These are phyloP conservation scores for Umbelopsis vinacea DNA, from an alignment of 192 early-diverging fungal genomes.

Conservation along the genomic window DNA sequence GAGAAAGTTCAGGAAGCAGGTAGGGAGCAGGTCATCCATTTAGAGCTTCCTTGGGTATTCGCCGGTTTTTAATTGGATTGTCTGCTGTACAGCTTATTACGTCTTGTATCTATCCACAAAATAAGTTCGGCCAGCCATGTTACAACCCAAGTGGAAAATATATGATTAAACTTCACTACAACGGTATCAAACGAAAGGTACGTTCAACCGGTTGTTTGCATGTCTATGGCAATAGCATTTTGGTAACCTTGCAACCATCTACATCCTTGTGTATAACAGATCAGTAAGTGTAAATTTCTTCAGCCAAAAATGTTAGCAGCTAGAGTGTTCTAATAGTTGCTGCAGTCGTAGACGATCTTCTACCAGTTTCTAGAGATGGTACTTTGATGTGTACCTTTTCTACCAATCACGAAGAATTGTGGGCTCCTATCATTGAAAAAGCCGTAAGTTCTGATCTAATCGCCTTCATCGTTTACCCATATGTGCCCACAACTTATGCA, in stretches of 20 bases:
- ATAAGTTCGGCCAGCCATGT: slow-evolving; percentile 65
- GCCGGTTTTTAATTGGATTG: neutral
- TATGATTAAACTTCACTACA: slow-evolving; percentile 81
- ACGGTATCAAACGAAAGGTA: slow-evolving; percentile 84
- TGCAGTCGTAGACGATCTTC: slow-evolving; percentile 82
- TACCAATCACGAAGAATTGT: slow-evolving; percentile 71
- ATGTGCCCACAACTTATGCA: neutral
- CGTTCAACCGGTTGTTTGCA: neutral
- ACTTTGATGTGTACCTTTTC: slow-evolving; percentile 91
- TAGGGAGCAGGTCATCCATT: slow-evolving; percentile 18
- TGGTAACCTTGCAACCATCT: neutral
- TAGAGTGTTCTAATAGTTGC: neutral
- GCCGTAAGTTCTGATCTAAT: slow-evolving; percentile 54
- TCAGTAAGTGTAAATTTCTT: slow-evolving; percentile 13
- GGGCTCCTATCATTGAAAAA: slow-evolving; percentile 90
- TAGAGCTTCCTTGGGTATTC: neutral
- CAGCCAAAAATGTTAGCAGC: neutral
- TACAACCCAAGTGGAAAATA: slow-evolving; percentile 92
- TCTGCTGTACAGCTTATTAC: slow-evolving; percentile 68
- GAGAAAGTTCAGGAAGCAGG: slow-evolving; percentile 69
- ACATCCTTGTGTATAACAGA: neutral
- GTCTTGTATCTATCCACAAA: slow-evolving; percentile 86
- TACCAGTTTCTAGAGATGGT: slow-evolving; percentile 75
- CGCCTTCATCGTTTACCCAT: neutral
- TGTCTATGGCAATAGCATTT: neutral